Evolutionary conservation across 176 grass and related monocot species (phyloP).

Genomic region (Rhynchospora tenuis): DNA sequence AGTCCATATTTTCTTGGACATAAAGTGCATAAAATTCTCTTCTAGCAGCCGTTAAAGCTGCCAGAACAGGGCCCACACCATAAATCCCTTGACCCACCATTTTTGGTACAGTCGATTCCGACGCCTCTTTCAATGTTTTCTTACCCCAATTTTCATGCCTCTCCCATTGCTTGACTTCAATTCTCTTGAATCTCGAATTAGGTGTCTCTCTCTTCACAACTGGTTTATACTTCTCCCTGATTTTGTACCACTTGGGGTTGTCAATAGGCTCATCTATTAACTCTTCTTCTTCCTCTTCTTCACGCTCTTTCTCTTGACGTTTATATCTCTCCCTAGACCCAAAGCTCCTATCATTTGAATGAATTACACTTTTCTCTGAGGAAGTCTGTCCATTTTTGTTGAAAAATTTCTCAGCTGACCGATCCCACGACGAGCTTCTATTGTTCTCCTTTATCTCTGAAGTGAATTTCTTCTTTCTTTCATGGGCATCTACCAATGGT

Average conservation of each 20-base stretch:
- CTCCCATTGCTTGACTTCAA: conserved; percentile 51
- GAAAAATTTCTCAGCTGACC: conserved; percentile 66
- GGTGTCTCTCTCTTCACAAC: conserved; percentile 16
- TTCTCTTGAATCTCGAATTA: conserved; percentile 39
- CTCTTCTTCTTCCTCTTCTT: conserved; percentile 22
- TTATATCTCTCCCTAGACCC: conserved; percentile 13
- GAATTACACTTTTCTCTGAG: background rate
- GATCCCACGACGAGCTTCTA: conserved; percentile 69
- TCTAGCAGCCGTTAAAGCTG: conserved; percentile 57
- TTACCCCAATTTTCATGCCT: conserved; percentile 77
- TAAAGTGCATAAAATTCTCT: conserved; percentile 89
- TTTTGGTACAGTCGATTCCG: conserved; percentile 55
- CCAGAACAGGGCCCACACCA: conserved; percentile 72
- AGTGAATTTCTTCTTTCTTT: background rate
- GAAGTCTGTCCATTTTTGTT: conserved; percentile 32
- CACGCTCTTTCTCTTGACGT: background rate
- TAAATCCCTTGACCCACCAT: conserved; percentile 81
- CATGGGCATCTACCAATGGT: conserved; percentile 39
- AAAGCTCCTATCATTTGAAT: conserved; percentile 3
- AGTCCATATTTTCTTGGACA: conserved; percentile 77
- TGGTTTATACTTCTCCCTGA: conserved; percentile 43
- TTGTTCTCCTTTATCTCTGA: conserved; percentile 22
- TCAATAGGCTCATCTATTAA: conserved; percentile 34
- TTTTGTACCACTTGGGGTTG: conserved; percentile 53
- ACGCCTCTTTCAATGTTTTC: conserved; percentile 66